Percentiles rank a stretch among this genome's conserved stretches.
These are phyloP conservation scores for Calonectria pauciramosa DNA, from an alignment of 2,329 filamentous ascomycete genomes.

Conservation along the genomic window DNA sequence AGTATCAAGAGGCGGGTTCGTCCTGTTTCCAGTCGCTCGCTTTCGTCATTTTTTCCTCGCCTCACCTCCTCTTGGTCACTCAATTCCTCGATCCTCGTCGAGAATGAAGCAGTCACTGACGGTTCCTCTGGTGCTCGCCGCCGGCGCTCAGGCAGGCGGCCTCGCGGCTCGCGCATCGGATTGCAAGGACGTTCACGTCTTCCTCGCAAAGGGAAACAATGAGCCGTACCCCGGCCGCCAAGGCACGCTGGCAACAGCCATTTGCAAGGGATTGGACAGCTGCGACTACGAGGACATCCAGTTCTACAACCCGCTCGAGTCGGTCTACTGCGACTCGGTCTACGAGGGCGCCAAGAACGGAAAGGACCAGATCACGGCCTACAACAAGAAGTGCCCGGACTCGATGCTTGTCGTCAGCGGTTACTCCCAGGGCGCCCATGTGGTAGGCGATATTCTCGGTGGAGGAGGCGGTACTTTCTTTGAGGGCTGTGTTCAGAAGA, in stretches of 20 bases:
- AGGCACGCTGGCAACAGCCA: constrained; percentile 44
- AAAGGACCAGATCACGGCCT: constrained; percentile 54
- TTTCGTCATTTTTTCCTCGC: background rate
- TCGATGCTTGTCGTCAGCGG: constrained; percentile 57
- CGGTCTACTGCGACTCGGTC: constrained; percentile 54
- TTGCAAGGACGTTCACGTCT: constrained; percentile 49
- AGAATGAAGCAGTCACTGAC: constrained; percentile 20
- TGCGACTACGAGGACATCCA: constrained; percentile 52
- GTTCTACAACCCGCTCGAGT: constrained; percentile 46
- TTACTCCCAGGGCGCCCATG: constrained; percentile 57
- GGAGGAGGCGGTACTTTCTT: constrained; percentile 50
- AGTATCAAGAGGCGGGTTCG: background rate
- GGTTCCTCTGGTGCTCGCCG: constrained; percentile 22
- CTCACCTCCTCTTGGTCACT: background rate
- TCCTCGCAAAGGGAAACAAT: constrained; percentile 47
- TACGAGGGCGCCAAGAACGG: constrained; percentile 53
- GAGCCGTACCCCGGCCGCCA: constrained; percentile 50
- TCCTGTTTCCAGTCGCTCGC: background rate
- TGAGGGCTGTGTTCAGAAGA: constrained; percentile 45
- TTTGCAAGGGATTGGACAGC: constrained; percentile 44
- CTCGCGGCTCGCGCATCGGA: constrained; percentile 16
- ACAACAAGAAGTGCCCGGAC: constrained; percentile 55
- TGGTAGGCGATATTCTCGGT: constrained; percentile 54
- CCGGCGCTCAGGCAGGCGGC: constrained; percentile 2
- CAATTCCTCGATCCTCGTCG: background rate